A percentile compares a stretch with the other conserved stretches of the same genome.
phyloP scores from a whole-genome alignment of 139 green algal species.

The Chlorella sp. region DNA sequence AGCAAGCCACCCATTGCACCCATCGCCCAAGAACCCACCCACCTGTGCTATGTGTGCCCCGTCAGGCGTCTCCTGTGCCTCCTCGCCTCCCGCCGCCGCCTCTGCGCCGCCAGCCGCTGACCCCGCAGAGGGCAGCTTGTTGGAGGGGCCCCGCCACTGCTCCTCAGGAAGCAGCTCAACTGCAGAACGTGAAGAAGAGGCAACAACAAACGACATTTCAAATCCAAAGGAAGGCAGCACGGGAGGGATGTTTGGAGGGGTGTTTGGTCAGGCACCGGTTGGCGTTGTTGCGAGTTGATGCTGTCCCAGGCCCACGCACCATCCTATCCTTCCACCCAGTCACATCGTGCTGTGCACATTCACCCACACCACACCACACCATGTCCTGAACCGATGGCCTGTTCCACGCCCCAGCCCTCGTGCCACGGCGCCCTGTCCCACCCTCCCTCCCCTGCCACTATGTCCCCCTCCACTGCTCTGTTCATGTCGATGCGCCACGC shows the following conservation, averaged over 20 bases:
- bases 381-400: too few relatives aligned
- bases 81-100: slow-evolving; percentile 40
- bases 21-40: too few relatives aligned
- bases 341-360: too few relatives aligned
- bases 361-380: too few relatives aligned
- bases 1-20: background rate
- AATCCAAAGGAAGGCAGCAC: background rate
- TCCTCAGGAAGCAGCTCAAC: slow-evolving; percentile 87
- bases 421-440: too few relatives aligned
- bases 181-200: background rate
- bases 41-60: slow-evolving; percentile 37
- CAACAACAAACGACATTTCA: background rate
- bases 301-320: too few relatives aligned
- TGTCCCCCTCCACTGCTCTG: slow-evolving; percentile 80
- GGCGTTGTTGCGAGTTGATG: too few relatives aligned
- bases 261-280: too few relatives aligned
- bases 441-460: slow-evolving; percentile 32
- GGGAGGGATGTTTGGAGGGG: background rate
- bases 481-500: slow-evolving; percentile 83
- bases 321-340: too few relatives aligned
- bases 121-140: slow-evolving; percentile 29
- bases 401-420: too few relatives aligned
- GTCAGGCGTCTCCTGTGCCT: slow-evolving; percentile 38
- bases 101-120: background rate
- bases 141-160: slow-evolving; percentile 68